Conservation (phyloP, 305 asterid species). For the Fraxinus floribunda region DNA sequence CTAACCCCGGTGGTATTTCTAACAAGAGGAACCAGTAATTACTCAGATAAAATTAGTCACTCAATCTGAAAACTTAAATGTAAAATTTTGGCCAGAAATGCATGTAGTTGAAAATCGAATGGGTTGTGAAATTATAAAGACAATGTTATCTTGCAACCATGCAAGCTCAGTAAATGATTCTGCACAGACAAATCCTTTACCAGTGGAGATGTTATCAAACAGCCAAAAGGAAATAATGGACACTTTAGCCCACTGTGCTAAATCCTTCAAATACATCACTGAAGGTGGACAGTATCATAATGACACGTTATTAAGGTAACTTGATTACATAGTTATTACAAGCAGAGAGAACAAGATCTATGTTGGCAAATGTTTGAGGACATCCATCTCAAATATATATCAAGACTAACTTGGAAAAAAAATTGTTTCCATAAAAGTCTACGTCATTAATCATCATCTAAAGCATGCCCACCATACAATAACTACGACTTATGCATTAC, state of each 20-base stretch:
- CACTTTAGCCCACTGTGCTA: neutral
- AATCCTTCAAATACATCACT: neutral
- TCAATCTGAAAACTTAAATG: neutral
- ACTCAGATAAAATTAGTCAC: neutral
- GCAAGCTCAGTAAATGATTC: neutral
- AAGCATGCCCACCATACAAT: slow-evolving; percentile 32
- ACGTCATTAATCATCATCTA: slow-evolving; percentile 20
- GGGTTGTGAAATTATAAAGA: slow-evolving; percentile 46
- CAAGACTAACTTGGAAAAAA: neutral
- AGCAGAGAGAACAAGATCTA: neutral
- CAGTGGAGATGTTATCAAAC: neutral
- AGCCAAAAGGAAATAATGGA: neutral
- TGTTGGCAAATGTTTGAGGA: slow-evolving; percentile 15
- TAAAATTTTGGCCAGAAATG: slow-evolving; percentile 38
- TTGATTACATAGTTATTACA: slow-evolving; percentile 15
- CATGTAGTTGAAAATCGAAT: slow-evolving; percentile 77
- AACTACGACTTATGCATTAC: slow-evolving; percentile 28
- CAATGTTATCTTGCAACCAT: neutral
- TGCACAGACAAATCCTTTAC: neutral
- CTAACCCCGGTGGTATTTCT: too few species aligned
- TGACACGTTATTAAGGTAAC: neutral
- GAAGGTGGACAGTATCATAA: neutral
- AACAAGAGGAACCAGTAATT: neutral
- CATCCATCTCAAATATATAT: slow-evolving; percentile 19
- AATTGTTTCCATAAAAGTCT: slow-evolving; percentile 29